These are phyloP conservation scores for Trichoderma sp. DNA, from an alignment of 2,329 filamentous ascomycete species.

Conservation along the genomic window DNA sequence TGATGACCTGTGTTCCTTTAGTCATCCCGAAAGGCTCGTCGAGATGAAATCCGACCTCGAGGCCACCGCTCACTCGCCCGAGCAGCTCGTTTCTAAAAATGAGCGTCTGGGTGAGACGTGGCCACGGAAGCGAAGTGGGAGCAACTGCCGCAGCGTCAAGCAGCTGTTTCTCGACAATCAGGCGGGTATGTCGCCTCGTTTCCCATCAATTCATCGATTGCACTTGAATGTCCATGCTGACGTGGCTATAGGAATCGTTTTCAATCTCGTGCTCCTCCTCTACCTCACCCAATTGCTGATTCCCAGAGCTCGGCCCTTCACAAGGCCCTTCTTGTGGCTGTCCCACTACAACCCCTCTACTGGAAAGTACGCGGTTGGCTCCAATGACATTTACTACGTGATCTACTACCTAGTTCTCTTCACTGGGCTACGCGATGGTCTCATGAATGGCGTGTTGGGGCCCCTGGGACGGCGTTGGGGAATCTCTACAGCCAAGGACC, in stretches of 20 bases:
- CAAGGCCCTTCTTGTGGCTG: constrained; percentile 81
- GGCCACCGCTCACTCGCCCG: background rate
- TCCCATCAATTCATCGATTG: background rate
- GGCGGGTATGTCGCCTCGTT: background rate
- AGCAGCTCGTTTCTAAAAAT: background rate
- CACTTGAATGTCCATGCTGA: background rate
- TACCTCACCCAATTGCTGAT: constrained; percentile 79
- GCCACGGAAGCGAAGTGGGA: background rate
- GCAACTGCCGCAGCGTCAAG: background rate
- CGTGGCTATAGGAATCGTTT: constrained; percentile 31
- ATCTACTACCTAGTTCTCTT: constrained; percentile 78
- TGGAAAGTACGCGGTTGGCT: constrained; percentile 72
- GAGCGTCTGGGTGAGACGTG: background rate
- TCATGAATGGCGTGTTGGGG: constrained; percentile 82
- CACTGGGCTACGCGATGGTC: constrained; percentile 77
- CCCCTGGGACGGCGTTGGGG: constrained; percentile 74
- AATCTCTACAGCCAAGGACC: constrained; percentile 71
- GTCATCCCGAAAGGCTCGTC: background rate
- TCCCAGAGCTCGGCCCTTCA: constrained; percentile 74
- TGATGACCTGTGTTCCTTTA: background rate
- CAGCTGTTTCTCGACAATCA: constrained; percentile 9
- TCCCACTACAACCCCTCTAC: constrained; percentile 75
- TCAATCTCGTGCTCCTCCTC: constrained; percentile 81
- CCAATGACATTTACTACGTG: constrained; percentile 77
- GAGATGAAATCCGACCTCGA: background rate